Evolutionary conservation across 208 protist genomes (phyloP).

Genomic region (Crithidia expoeki): DNA sequence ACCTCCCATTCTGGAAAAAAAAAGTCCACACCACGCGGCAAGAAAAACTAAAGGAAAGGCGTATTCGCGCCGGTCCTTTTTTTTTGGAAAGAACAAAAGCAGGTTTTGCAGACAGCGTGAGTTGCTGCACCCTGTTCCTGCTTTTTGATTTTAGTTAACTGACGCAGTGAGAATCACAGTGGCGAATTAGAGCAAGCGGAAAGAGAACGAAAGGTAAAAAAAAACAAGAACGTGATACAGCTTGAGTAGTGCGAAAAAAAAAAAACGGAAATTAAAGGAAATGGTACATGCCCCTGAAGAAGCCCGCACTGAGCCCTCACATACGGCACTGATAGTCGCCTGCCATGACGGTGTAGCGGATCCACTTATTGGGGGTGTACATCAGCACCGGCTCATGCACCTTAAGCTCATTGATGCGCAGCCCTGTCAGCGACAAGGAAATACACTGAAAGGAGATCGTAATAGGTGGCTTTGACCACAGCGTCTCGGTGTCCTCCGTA

Average conservation of each 20-base stretch:
- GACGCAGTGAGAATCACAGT: background rate
- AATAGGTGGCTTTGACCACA: conserved; percentile 96
- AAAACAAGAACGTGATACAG: background rate
- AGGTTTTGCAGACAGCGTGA: too few species aligned
- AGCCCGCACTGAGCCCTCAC: conserved; percentile 40
- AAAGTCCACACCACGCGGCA: too few species aligned
- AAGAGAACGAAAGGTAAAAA: conserved; percentile 6
- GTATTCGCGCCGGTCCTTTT: too few species aligned
- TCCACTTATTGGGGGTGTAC: conserved; percentile 97
- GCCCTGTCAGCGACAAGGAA: conserved; percentile 96
- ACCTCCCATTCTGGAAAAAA: too few species aligned
- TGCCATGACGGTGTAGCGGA: conserved; percentile 97
- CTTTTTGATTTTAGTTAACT: too few species aligned
- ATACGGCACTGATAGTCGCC: conserved; percentile 97
- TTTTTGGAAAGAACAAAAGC: too few species aligned
- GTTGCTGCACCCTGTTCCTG: too few species aligned
- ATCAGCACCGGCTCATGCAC: conserved; percentile 66
- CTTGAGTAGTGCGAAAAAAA: background rate
- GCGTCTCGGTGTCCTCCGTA: conserved; percentile 68
- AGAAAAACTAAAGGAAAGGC: too few species aligned
- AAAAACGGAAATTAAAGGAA: background rate
- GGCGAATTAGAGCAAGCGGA: background rate
- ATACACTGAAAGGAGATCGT: conserved; percentile 94
- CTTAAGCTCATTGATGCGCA: conserved; percentile 96
- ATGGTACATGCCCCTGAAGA: background rate